Evolutionary conservation across 2,329 filamentous ascomycete species (phyloP), one percentile per base, ranked within the genome.

Genomic region (Didymosphaeria variabile): DNA sequence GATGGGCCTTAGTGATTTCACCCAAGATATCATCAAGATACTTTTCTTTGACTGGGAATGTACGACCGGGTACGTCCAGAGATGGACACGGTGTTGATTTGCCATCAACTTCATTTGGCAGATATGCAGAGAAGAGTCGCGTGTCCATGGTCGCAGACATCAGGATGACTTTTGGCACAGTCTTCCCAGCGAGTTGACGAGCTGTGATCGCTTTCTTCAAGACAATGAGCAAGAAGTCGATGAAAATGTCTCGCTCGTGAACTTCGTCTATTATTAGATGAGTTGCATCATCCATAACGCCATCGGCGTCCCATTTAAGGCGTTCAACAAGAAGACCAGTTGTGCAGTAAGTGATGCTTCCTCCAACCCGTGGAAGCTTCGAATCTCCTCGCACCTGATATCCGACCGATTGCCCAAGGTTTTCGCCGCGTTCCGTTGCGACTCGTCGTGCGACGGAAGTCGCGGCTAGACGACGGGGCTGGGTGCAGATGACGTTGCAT

Each of bases 71-170:
- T 8, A 59, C 57, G n/a, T 50, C 36, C 31, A 59, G 40, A n/a
- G 52, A 59, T 13, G 57, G 52, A 32, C 57, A 59, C 15, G 57
- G 57, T 21, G 49, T 51, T 19, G 40, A 21, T 12, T 42, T 32
- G 12, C 57, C 57, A 17, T 46, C 34, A 32, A 47, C 52, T 13
- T 51, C 44, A 15, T 23, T 50, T 15, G 44, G 21, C 10, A 59
- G 42, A 50, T 59, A 59, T 32, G 49, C 40, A 19, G 57, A 55
- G n/a, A 59, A 59, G 32, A 59, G 57, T 15, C 50, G 29, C 5
- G 52, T 59, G 34, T 59, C 54, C 51, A 59, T 55, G 36, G 57
- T 59, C 23, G 57, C 57, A 42, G 51, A 55, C 57, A 59, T 59
- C 19, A 59, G 45, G 1, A 59, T 45, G 19, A 59, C 52, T 23